Evolutionary conservation across 2,329 filamentous ascomycete species (phyloP), one percentile per base, ranked within the genome.

Genomic region (Coniochaeta pulveracea): DNA sequence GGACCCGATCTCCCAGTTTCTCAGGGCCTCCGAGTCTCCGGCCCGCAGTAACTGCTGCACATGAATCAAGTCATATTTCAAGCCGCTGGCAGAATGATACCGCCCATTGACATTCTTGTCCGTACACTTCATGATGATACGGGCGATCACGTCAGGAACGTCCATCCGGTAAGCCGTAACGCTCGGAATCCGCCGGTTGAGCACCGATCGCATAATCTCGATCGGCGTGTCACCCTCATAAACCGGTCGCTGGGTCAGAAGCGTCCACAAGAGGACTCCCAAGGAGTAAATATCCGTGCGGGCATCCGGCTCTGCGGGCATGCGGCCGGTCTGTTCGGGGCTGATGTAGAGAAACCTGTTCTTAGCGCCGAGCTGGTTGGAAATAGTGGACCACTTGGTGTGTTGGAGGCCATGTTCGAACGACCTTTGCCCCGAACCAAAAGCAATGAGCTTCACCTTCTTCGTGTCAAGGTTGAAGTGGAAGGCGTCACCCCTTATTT

Each of bases 261-360:
- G 72, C 7, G 74, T 84, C 80, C 85, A 95, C 53, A 95, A 89
- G 2, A 95, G 57, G 24, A 95, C 78, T 4, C 89, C 89, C 1
- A 95, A 63, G 1, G 85, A 88, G 59, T 95, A 95, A 19, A 95
- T 93, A 54, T 96, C 89, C 11, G 89, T 95, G 25, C 89, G 74
- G 26, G 74, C 84, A 56, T 95, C 89, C 2, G 89, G 89, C 53
- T 95, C 88, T 4, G 84, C 85, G 3, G 86, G 84, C 71, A 95
- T 81, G 14, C 89, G 78, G 10, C 89, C 89, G 3, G 89, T 95
- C 61, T 95, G 89, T 51, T 96, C 89, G 0, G 89, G 88, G 29
- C 86, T 89, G 50, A 95, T 93, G 50, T 85, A 95, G 33, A 88
- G 76, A 14, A 96, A 64, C 56, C 93, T 94, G 50, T 88, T 80